A percentile compares a stretch with the other conserved stretches of the same genome.
These are phyloP conservation scores for Phytophthora pistaciae DNA, from an alignment of 352 stramenopile genomes.

Conservation along the genomic window DNA sequence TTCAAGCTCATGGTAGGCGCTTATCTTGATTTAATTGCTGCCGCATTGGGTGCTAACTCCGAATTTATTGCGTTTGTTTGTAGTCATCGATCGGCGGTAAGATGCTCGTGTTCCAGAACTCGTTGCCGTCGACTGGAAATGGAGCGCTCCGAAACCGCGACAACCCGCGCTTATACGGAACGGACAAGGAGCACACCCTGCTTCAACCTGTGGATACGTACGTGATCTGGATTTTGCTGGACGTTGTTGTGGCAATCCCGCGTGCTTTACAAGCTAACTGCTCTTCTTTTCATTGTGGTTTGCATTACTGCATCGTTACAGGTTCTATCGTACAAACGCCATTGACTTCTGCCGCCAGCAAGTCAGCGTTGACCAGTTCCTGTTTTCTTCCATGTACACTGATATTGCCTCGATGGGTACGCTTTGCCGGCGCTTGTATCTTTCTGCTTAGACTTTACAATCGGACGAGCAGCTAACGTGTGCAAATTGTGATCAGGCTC, in stretches of 20 bases:
- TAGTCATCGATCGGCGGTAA: slow-evolving; percentile 88
- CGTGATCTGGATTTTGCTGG: slow-evolving; percentile 16
- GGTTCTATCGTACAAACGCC: slow-evolving; percentile 91
- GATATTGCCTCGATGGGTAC: slow-evolving; percentile 95
- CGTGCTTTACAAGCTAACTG: not conserved
- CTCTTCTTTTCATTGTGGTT: not conserved
- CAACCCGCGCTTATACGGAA: slow-evolving; percentile 82
- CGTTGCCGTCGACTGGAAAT: slow-evolving; percentile 79
- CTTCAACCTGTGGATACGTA: slow-evolving; percentile 89
- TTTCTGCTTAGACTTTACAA: not conserved
- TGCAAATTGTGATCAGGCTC: slow-evolving; percentile 53
- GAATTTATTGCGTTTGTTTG: slow-evolving; percentile 8
- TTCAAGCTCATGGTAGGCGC: slow-evolving; percentile 97
- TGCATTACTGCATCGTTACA: slow-evolving; percentile 35
- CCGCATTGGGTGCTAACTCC: not conserved
- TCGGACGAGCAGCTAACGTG: slow-evolving; percentile 14
- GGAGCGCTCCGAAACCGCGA: slow-evolving; percentile 87
- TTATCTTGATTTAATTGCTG: slow-evolving; percentile 1
- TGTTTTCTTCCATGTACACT: slow-evolving; percentile 96
- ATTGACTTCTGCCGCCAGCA: slow-evolving; percentile 98
- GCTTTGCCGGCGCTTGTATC: slow-evolving; percentile 1
- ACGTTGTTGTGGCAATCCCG: not conserved
- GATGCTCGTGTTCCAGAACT: slow-evolving; percentile 92
- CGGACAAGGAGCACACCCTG: slow-evolving; percentile 92
- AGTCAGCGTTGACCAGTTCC: slow-evolving; percentile 99